phyloP scores from a whole-genome alignment of 257 asterid genomes.

The Catharanthus roseus region DNA sequence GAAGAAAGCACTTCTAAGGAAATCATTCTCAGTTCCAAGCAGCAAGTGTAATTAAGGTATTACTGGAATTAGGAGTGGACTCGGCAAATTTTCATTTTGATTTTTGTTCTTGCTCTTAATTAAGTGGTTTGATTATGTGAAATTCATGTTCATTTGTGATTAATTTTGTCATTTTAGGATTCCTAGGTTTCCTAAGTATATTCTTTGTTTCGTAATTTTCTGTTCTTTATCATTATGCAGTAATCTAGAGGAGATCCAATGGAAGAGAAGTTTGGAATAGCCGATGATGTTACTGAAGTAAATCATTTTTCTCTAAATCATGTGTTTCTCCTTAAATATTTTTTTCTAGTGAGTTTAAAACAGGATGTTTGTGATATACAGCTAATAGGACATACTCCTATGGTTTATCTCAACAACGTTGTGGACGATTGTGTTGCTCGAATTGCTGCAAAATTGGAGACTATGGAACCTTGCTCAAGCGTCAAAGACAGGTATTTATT shows the following conservation, averaged over 20 bases:
- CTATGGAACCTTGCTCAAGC: slow-evolving; percentile 44
- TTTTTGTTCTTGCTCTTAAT: no score
- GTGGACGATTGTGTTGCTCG: slow-evolving; percentile 38
- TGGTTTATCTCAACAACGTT: slow-evolving; percentile 42
- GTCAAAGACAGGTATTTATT: slow-evolving; percentile 38
- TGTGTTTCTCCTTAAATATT: background rate
- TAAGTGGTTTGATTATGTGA: no score
- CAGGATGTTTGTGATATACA: slow-evolving; percentile 7
- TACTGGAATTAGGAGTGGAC: no score
- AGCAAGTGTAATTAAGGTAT: no score
- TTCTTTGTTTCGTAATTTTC: background rate
- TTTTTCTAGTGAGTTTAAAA: background rate
- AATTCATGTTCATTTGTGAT: no score
- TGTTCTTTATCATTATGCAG: slow-evolving; percentile 14
- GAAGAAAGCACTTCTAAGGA: no score
- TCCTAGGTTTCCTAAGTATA: no score
- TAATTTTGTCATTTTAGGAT: no score
- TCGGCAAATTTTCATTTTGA: no score
- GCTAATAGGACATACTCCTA: slow-evolving; percentile 45
- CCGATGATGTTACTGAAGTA: slow-evolving; percentile 40
- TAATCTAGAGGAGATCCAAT: slow-evolving; percentile 8
- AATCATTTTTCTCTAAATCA: background rate
- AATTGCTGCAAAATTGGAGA: slow-evolving; percentile 45
- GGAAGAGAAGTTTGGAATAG: slow-evolving; percentile 29
- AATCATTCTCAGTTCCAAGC: no score